Evolutionary conservation across 2,329 filamentous ascomycete species (phyloP).

Genomic region (Nemania sp.): DNA sequence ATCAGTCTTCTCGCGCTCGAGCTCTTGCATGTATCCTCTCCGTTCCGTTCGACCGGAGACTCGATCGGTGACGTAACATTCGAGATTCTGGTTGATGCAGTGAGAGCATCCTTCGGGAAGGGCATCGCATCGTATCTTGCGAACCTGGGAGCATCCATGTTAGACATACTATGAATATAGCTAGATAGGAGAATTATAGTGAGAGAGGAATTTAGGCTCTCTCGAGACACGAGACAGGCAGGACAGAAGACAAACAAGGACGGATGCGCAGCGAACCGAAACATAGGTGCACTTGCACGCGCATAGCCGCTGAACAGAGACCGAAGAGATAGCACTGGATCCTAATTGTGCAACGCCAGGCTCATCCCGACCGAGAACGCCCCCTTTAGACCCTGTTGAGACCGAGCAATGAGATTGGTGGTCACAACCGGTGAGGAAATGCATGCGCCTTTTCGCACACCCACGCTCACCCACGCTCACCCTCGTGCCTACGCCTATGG

Average conservation of each 20-base stretch:
- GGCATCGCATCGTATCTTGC: slow-evolving; percentile 90
- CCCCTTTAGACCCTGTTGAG: slow-evolving; percentile 12
- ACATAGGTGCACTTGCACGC: slow-evolving; percentile 33
- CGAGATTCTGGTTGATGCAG: slow-evolving; percentile 79
- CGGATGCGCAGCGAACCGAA: slow-evolving; percentile 23
- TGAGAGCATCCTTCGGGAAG: slow-evolving; percentile 84
- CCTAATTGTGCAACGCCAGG: slow-evolving; percentile 23
- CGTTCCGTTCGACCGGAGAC: slow-evolving; percentile 84
- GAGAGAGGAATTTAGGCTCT: background rate
- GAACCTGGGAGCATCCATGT: slow-evolving; percentile 60
- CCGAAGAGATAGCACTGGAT: slow-evolving; percentile 8
- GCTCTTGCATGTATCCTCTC: slow-evolving; percentile 80
- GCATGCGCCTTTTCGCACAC: slow-evolving; percentile 4
- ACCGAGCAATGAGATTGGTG: background rate
- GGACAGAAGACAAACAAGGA: slow-evolving; percentile 18
- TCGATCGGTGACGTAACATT: slow-evolving; percentile 87
- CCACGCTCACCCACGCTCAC: background rate
- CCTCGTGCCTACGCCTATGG: background rate
- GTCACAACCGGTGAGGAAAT: slow-evolving; percentile 2
- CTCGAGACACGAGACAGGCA: slow-evolving; percentile 20
- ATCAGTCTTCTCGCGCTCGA: slow-evolving; percentile 78
- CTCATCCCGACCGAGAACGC: slow-evolving; percentile 6
- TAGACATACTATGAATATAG: slow-evolving; percentile 35
- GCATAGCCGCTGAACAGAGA: slow-evolving; percentile 12
- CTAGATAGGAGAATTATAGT: background rate